phyloP scores from a whole-genome alignment of 768 basidiomycete species.

The Gyrodon lividus region DNA sequence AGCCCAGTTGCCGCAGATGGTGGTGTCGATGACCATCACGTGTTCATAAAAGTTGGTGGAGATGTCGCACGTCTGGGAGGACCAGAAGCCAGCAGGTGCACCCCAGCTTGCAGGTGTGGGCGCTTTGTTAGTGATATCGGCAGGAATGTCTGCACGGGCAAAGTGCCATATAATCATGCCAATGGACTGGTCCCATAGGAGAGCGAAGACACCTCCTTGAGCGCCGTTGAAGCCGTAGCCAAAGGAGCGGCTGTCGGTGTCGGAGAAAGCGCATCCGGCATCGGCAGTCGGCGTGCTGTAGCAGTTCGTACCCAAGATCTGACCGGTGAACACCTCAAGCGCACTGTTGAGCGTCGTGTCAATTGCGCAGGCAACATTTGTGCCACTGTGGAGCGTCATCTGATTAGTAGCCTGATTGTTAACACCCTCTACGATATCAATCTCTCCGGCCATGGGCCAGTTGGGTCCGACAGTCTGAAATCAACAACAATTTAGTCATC shows the following conservation, averaged over 20 bases:
- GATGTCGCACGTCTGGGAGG: slow-evolving; percentile 49
- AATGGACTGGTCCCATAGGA: slow-evolving; percentile 45
- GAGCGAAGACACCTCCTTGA: slow-evolving; percentile 53
- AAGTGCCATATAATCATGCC: slow-evolving; percentile 62
- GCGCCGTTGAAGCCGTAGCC: slow-evolving; percentile 33
- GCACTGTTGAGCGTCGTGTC: slow-evolving; percentile 11
- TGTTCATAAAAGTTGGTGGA: slow-evolving; percentile 52
- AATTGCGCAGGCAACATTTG: slow-evolving; percentile 38
- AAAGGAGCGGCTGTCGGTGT: slow-evolving; percentile 44
- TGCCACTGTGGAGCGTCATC: slow-evolving; percentile 61
- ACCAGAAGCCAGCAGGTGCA: slow-evolving; percentile 51
- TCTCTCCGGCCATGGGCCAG: slow-evolving; percentile 60
- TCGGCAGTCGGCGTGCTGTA: slow-evolving; percentile 40
- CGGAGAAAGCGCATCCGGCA: slow-evolving; percentile 50
- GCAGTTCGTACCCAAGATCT: slow-evolving; percentile 33
- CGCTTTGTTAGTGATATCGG: slow-evolving; percentile 43
- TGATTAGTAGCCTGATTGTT: slow-evolving; percentile 58
- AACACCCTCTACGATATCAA: slow-evolving; percentile 76
- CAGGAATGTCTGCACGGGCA: slow-evolving; percentile 48
- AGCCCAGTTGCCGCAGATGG: slow-evolving; percentile 35
- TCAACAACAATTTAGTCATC: background rate
- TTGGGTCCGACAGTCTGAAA: slow-evolving; percentile 44
- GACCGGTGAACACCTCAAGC: slow-evolving; percentile 20
- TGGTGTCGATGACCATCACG: slow-evolving; percentile 41
- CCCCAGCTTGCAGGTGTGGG: slow-evolving; percentile 55